phyloP scores from a whole-genome alignment of 768 basidiomycete species.

The Lactifluus volemus region DNA sequence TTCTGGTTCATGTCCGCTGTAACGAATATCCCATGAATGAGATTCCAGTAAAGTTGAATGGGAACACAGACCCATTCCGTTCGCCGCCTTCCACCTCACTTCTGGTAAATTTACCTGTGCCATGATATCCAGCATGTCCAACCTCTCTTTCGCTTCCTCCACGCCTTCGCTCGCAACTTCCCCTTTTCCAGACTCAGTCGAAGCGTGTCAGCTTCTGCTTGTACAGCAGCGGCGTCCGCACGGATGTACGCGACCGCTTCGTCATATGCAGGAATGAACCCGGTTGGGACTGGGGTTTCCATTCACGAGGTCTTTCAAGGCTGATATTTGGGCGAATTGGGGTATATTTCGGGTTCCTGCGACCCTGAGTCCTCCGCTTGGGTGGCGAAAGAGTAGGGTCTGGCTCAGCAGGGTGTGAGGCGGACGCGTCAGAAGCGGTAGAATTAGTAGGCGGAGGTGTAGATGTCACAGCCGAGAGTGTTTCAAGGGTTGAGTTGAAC shows the following conservation, averaged over 20 bases:
- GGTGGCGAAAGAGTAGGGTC: neutral
- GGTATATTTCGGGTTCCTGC: slow-evolving; percentile 14
- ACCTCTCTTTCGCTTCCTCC: slow-evolving; percentile 30
- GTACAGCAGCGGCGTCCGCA: slow-evolving; percentile 46
- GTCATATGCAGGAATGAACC: slow-evolving; percentile 75
- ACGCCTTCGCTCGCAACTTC: slow-evolving; percentile 14
- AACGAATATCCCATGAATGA: neutral
- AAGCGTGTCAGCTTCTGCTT: slow-evolving; percentile 36
- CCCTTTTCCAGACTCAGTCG: slow-evolving; percentile 15
- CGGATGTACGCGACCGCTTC: slow-evolving; percentile 67
- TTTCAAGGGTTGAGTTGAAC: slow-evolving; percentile 13
- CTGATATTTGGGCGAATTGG: slow-evolving; percentile 45
- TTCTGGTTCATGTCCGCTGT: slow-evolving; percentile 60
- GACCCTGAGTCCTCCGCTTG: neutral
- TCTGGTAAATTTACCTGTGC: slow-evolving; percentile 79
- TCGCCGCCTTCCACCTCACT: slow-evolving; percentile 67
- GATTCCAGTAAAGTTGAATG: neutral
- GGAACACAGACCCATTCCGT: slow-evolving; percentile 59
- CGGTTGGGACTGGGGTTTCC: slow-evolving; percentile 55
- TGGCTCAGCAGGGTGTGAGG: neutral
- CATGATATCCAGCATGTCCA: slow-evolving; percentile 64
- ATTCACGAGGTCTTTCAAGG: slow-evolving; percentile 43
- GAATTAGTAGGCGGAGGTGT: neutral
- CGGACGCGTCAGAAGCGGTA: neutral
- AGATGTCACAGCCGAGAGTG: neutral